These are phyloP conservation scores for Cladophialophora exuberans DNA, from an alignment of 2,329 filamentous ascomycete species.

Conservation along the genomic window DNA sequence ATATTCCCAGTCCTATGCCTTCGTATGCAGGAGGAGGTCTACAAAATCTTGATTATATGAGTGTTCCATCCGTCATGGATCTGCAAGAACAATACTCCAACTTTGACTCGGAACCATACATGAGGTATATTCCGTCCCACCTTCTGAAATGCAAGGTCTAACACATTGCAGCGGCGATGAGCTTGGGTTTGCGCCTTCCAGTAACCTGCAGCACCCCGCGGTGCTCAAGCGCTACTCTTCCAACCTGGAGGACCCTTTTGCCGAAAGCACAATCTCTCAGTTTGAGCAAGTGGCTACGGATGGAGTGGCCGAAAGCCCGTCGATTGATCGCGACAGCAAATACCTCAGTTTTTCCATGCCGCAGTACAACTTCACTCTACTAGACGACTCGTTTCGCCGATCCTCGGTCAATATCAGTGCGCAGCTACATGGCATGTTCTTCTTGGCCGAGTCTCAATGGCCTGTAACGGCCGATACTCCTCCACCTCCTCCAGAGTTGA, in stretches of 20 bases:
- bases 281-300: slow-evolving; percentile 51
- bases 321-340: slow-evolving; percentile 68
- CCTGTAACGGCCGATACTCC: slow-evolving; percentile 59
- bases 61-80: slow-evolving; percentile 57
- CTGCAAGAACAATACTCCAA: slow-evolving; percentile 62
- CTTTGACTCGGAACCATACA: slow-evolving; percentile 64
- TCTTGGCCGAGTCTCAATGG: slow-evolving; percentile 67
- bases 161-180: slow-evolving; percentile 54
- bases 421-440: slow-evolving; percentile 71
- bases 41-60: slow-evolving; percentile 51
- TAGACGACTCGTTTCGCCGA: slow-evolving; percentile 62
- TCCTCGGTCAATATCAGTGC: slow-evolving; percentile 62
- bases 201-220: slow-evolving; percentile 41
- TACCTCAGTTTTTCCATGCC: slow-evolving; percentile 74
- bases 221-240: slow-evolving; percentile 55
- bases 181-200: slow-evolving; percentile 51
- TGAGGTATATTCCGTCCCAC: slow-evolving; percentile 51
- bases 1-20: slow-evolving; percentile 60
- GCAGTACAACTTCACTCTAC: slow-evolving; percentile 61
- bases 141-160: slow-evolving; percentile 7
- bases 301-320: slow-evolving; percentile 55
- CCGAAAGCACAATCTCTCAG: slow-evolving; percentile 49
- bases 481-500: slow-evolving; percentile 71
- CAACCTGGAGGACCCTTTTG: slow-evolving; percentile 55
- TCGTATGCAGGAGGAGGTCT: slow-evolving; percentile 50